Percentiles rank a stretch among this genome's conserved stretches.
Evolutionary conservation across 75 land plant genomes (phyloP).

Genomic region (Azolla pinnata): DNA sequence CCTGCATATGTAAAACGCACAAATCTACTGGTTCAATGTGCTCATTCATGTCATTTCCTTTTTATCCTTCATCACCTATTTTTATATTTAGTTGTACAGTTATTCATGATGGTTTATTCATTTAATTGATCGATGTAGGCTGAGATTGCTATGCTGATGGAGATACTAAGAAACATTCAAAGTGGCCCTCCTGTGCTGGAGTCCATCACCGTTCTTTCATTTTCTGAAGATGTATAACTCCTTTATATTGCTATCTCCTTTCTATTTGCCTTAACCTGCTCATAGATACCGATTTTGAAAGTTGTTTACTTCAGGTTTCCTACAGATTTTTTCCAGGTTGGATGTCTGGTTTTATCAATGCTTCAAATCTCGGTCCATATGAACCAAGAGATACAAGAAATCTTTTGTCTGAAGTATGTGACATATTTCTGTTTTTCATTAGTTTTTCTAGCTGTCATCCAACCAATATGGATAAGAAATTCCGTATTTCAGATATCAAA

Average conservation of each 20-base stretch:
- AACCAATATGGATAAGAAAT: too few relatives aligned
- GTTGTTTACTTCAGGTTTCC: constrained; percentile 9
- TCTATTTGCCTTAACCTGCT: neutral
- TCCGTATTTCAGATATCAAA: constrained; percentile 5
- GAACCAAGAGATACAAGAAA: constrained; percentile 1
- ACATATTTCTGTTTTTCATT: too few relatives aligned
- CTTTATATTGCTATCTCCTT: neutral
- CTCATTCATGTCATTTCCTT: neutral
- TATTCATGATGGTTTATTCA: neutral
- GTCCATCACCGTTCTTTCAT: constrained; percentile 17
- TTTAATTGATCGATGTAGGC: constrained; percentile 11
- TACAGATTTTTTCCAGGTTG: constrained; percentile 15
- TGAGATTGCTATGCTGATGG: constrained; percentile 10
- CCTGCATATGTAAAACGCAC: too few relatives aligned
- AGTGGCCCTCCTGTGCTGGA: constrained; percentile 6
- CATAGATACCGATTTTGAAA: neutral
- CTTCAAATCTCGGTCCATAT: constrained; percentile 22
- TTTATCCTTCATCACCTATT: neutral
- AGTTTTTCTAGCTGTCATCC: too few relatives aligned
- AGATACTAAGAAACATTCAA: constrained; percentile 11
- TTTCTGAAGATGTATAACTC: constrained; percentile 14
- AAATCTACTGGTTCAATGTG: too few relatives aligned
- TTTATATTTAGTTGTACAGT: neutral
- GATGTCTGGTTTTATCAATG: constrained; percentile 17
- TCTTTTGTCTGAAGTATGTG: neutral